Evolutionary conservation across 495 filamentous ascomycete species (phyloP), one percentile per base, ranked within the genome.

Genomic region (Alectoria sarmentosa): DNA sequence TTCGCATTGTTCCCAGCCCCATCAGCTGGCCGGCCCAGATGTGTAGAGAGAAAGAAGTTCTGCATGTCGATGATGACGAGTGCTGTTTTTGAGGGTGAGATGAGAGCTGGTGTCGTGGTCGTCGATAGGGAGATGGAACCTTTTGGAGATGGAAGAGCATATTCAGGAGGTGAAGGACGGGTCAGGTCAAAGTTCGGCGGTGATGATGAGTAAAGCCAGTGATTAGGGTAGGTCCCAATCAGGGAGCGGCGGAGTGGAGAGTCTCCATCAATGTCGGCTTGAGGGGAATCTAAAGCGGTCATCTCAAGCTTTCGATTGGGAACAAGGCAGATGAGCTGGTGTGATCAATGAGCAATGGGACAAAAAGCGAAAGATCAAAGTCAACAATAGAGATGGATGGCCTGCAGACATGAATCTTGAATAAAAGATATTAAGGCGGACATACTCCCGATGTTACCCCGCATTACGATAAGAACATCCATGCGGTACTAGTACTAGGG

Each of bases 21-120:
- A 55, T 65, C 68, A 19, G 69, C 36, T 26, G 66, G 66, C 11
- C 69, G 67, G 23, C 76, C 76, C 38, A 80, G 70, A 11, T 71
- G 66, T 14, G 72, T 63, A n/a, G 70, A 77, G 26, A 86, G 73
- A 68, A 86, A 86, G 75, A 81, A 86, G 72, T 86, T 86, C 68
- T 86, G 82, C 77, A 86, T 83, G 71, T 86, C 84, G 41, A 85
- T 79, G 30, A 86, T 78, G 2, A 85, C 72, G 2, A 86, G 72
- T 8, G 81, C 84, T 38, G 76, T 77, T 58, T 71, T 73, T 15
- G 70, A 60, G 8, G 82, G 77, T 11, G 73, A 72, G 9, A 82
- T 64, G 14, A 75, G 74, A 48, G 80, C 75, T 11, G 74, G 74
- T 26, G 28, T 60, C 11, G 65, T 71, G 34, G 62, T 61, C 15